Conservation (phyloP, 2,329 filamentous ascomycete species). For the Epichloe typhina region DNA sequence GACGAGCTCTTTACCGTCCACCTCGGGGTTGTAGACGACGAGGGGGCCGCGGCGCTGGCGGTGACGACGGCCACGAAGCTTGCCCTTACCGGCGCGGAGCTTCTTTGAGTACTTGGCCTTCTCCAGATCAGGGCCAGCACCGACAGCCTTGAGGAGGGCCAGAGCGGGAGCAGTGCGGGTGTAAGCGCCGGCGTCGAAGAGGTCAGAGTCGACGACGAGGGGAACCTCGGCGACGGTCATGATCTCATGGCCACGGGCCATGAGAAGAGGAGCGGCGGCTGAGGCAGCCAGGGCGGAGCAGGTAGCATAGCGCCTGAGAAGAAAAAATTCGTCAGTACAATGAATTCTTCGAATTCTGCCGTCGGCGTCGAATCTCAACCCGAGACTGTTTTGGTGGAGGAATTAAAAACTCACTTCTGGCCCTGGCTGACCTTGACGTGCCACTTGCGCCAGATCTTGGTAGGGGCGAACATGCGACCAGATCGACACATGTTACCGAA, state of each 20-base stretch:
- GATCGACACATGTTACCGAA: conserved; percentile 99
- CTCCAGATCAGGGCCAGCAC: conserved; percentile 78
- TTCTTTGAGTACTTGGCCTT: conserved; percentile 97
- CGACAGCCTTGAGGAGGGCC: conserved; percentile 77
- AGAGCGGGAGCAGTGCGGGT: conserved; percentile 83
- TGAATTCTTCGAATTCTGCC: conserved; percentile 4
- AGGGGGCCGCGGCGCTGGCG: conserved; percentile 95
- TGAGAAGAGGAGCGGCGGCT: conserved; percentile 83
- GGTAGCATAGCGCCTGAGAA: conserved; percentile 78
- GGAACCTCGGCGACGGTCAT: conserved; percentile 88
- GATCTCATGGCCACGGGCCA: conserved; percentile 95
- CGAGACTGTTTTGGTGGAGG: background rate
- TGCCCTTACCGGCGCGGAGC: conserved; percentile 96
- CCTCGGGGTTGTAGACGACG: conserved; percentile 91
- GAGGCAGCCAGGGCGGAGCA: conserved; percentile 95
- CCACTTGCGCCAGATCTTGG: conserved; percentile 99
- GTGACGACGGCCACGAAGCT: conserved; percentile 92
- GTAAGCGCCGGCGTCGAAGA: conserved; percentile 67
- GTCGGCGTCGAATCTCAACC: background rate
- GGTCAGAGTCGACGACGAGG: conserved; percentile 88
- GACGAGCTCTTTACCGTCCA: conserved; percentile 88
- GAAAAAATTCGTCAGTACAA: background rate
- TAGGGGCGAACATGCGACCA: conserved; percentile 99
- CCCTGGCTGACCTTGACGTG: conserved; percentile 99
- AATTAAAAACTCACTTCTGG: conserved; percentile 59